Evolutionary conservation across 78 protist species (phyloP), one percentile per base, ranked within the genome.

Genomic region (Neovahlkampfia damariscottae): DNA sequence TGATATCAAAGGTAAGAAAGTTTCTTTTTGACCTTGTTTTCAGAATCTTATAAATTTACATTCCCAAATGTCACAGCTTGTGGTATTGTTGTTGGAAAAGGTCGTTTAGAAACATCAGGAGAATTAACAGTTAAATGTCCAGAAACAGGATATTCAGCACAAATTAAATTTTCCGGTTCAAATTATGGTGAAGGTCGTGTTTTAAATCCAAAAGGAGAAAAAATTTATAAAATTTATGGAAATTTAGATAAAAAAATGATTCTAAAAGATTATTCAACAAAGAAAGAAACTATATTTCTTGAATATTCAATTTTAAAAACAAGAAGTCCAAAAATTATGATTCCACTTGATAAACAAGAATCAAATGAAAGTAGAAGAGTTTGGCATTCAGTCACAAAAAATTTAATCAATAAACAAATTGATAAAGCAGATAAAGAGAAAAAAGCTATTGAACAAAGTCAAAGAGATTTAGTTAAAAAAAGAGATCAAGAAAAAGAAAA

Each of bases 371-470:
- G 70, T 8, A 30, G 3, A 8, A 71, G 31, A 32, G 66, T 71
- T 8, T 71, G 74, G 74, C 62, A 8, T 8, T 39, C 74, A 32
- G 74, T 71, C 58, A 71, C 74, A 8, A 8, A 1, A 8, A 39
- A 35, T 8, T 30, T 71, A 32, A 1, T 1, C 3, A 3, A 3
- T 8, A 8, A 35, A 32, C 70, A 71, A 30, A 37, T 28, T 32
- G 3, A 30, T 39, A 71, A 1, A 32, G 74, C 74, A 30, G 62
- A 1, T 1, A 3, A 30, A 1, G 39, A 71, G 70, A 71, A 71
- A 39, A 71, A 37, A 30, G 66, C 35, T 8, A 71, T 71, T 39
- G 74, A 71, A 39, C 70, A 71, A 39, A 30, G 3, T 39, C 74
- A 71, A 50, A 19, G 62, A n/a, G 19, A 19, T n/a, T n/a, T 50